Evolutionary conservation across 148 eudicot species (phyloP).

Genomic region (Salicornia ramosissima): DNA sequence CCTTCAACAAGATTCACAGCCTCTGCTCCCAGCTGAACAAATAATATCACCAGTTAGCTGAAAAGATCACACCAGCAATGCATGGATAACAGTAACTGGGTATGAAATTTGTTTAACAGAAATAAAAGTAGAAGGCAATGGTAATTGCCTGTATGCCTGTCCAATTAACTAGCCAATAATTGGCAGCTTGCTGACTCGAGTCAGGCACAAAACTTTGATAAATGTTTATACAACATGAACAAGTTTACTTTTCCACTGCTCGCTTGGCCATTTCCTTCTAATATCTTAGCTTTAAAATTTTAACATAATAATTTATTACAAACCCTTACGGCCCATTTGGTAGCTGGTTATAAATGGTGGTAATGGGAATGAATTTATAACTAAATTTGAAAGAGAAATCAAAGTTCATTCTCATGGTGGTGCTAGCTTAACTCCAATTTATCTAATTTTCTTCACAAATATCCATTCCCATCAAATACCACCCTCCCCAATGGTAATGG

Average conservation of each 20-base stretch:
- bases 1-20: conserved; percentile 96
- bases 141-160: background rate
- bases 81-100: background rate
- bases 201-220: background rate
- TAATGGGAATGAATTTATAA: too few relatives aligned
- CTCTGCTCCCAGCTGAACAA: conserved; percentile 77
- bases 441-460: too few relatives aligned
- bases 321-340: too few relatives aligned
- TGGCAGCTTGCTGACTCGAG: background rate
- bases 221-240: background rate
- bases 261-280: too few relatives aligned
- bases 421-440: too few relatives aligned
- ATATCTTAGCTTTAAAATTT: too few relatives aligned
- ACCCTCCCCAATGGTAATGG: too few relatives aligned
- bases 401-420: too few relatives aligned
- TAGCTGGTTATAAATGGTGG: too few relatives aligned
- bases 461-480: too few relatives aligned
- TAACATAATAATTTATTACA: too few relatives aligned
- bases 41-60: background rate
- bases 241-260: background rate
- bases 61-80: background rate
- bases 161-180: background rate
- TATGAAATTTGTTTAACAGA: background rate
- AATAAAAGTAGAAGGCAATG: background rate
- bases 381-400: too few relatives aligned